These are phyloP conservation scores for Wallacemonas collosoma DNA, from an alignment of 208 protist genomes.

Conservation along the genomic window DNA sequence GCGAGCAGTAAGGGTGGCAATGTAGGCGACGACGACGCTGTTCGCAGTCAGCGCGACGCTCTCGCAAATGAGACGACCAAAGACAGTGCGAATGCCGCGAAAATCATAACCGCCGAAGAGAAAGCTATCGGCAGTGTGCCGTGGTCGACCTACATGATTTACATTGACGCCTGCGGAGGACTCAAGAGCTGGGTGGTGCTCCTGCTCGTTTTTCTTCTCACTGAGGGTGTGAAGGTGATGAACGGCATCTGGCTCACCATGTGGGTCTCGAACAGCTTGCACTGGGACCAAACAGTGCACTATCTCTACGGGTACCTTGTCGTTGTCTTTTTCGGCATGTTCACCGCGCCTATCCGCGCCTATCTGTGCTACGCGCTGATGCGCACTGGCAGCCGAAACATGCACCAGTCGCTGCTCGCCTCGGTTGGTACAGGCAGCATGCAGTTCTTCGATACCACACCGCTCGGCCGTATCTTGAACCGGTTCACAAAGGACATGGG, in stretches of 20 bases:
- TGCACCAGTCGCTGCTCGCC: constrained; percentile 61
- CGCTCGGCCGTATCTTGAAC: constrained; percentile 94
- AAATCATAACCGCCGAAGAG: constrained; percentile 67
- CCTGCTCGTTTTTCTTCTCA: constrained; percentile 59
- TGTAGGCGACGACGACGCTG: not conserved
- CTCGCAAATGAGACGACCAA: no score
- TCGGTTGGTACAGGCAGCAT: constrained; percentile 61
- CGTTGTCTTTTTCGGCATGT: constrained; percentile 33
- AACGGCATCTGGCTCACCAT: constrained; percentile 72
- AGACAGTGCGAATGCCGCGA: constrained; percentile 11
- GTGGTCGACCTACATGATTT: constrained; percentile 54
- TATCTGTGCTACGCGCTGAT: constrained; percentile 35
- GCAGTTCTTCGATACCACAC: constrained; percentile 95
- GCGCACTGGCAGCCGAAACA: constrained; percentile 32
- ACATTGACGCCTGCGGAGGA: constrained; percentile 63
- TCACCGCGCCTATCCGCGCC: constrained; percentile 42
- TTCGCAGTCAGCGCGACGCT: no score
- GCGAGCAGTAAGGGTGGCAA: not conserved
- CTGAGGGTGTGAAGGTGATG: constrained; percentile 46
- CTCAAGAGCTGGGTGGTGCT: constrained; percentile 29
- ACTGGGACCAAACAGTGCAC: constrained; percentile 7
- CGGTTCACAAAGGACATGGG: constrained; percentile 94
- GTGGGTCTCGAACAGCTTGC: constrained; percentile 45
- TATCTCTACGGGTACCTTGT: constrained; percentile 56
- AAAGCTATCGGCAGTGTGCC: constrained; percentile 61